phyloP scores from a whole-genome alignment of 1,284 basidiomycete genomes.

The Trichosporon asahii region DNA sequence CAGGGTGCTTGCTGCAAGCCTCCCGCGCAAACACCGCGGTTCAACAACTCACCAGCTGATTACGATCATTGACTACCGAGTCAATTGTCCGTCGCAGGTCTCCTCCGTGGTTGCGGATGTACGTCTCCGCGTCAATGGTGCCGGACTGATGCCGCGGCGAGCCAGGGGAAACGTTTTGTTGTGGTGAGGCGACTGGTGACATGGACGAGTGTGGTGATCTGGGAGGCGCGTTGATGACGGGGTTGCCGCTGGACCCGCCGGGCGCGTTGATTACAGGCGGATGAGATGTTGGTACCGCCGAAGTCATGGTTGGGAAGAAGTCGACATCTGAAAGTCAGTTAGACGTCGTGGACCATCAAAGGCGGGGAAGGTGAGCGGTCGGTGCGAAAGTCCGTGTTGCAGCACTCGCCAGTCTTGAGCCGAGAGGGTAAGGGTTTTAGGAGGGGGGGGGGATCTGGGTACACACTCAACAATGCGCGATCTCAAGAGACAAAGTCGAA shows the following conservation, averaged over 20 bases:
- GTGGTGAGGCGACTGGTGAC: slow-evolving; percentile 16
- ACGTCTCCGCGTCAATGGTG: slow-evolving; percentile 34
- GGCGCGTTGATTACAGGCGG: slow-evolving; percentile 19
- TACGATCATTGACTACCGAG: slow-evolving; percentile 69
- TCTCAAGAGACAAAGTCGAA: slow-evolving; percentile 7
- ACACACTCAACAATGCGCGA: slow-evolving; percentile 7
- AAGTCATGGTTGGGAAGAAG: slow-evolving; percentile 2
- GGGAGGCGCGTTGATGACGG: slow-evolving; percentile 4
- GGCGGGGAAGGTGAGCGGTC: not conserved
- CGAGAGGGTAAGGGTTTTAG: not conserved
- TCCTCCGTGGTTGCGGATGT: slow-evolving; percentile 37
- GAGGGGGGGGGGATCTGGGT: not conserved
- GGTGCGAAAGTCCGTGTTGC: not conserved
- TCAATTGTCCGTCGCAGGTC: slow-evolving; percentile 64
- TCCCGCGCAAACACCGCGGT: not conserved
- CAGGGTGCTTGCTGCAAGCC: not conserved
- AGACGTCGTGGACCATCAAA: not conserved
- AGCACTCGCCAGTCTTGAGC: not conserved
- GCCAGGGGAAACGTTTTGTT: slow-evolving; percentile 20
- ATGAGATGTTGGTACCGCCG: not conserved
- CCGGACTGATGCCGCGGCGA: slow-evolving; percentile 31
- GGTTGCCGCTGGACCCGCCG: slow-evolving; percentile 11
- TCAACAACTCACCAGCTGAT: slow-evolving; percentile 56
- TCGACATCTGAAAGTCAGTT: slow-evolving; percentile 3
- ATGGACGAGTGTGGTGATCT: slow-evolving; percentile 9